Evolutionary conservation across 1,139 yeast genomes (phyloP).

Genomic region (Suhomyces terraborum): DNA sequence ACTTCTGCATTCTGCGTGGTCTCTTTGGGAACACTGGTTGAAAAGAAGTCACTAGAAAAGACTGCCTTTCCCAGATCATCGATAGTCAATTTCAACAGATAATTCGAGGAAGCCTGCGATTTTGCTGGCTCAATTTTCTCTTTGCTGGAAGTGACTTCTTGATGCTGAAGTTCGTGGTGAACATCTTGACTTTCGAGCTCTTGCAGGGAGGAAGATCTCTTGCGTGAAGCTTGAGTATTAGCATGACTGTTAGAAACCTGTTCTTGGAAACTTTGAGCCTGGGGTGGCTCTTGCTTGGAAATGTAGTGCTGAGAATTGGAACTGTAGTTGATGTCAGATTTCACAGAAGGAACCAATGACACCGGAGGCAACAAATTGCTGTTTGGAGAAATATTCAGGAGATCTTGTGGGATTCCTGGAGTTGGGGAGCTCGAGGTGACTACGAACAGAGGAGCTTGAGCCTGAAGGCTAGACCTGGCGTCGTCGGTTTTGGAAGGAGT

Average conservation of each 20-base stretch:
- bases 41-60: constrained; percentile 31
- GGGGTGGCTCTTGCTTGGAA: not conserved
- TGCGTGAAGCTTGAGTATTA: no score
- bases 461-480: not conserved
- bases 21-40: constrained; percentile 1
- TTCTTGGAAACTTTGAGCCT: not conserved
- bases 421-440: constrained; percentile 10
- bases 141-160: not conserved
- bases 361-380: constrained; percentile 37
- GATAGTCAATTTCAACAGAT: constrained; percentile 39
- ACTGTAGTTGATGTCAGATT: not conserved
- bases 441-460: constrained; percentile 7
- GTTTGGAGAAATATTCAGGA: constrained; percentile 2
- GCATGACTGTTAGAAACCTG: not conserved
- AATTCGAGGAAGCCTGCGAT: constrained; percentile 12
- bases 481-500: constrained; percentile 13
- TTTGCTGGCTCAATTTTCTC: not conserved
- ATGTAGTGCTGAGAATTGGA: not conserved
- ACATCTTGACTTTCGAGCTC: no score
- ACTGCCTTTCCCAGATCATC: constrained; percentile 52
- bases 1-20: not conserved
- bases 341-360: constrained; percentile 16
- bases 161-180: no score
- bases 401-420: constrained; percentile 4
- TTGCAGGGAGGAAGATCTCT: not conserved